These are phyloP conservation scores for Cyphellophora attinorum DNA, from an alignment of 2,329 filamentous ascomycete genomes.

Conservation along the genomic window DNA sequence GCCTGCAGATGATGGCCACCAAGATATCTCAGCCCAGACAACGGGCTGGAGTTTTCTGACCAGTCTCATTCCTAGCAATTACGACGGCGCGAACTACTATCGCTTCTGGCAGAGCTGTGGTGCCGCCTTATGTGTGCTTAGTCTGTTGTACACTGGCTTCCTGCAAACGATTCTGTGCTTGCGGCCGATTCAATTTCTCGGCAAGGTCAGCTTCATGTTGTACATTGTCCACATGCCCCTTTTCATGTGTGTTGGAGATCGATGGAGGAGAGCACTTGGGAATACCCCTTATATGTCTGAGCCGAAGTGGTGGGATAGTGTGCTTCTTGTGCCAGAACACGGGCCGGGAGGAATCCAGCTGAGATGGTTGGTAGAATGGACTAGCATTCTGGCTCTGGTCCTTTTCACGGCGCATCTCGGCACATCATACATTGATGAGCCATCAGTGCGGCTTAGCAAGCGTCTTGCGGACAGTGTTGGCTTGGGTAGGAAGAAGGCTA, in stretches of 20 bases:
- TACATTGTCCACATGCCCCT: constrained; percentile 9
- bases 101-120: constrained; percentile 4
- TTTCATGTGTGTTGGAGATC: constrained; percentile 1
- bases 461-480: too few species aligned
- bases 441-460: constrained; percentile 2
- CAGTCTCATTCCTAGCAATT: not conserved
- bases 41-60: constrained; percentile 1
- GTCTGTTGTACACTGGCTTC: not conserved
- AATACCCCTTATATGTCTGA: not conserved
- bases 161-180: constrained; percentile 3
- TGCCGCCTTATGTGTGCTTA: not conserved
- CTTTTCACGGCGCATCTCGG: constrained; percentile 1
- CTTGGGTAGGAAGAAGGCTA: too few species aligned
- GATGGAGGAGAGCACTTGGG: not conserved
- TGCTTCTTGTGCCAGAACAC: constrained; percentile 1
- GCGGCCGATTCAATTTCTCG: constrained; percentile 14
- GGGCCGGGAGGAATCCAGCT: not conserved
- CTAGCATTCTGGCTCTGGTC: not conserved
- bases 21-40: not conserved
- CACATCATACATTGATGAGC: constrained; percentile 1
- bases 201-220: constrained; percentile 9
- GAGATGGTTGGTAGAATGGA: not conserved
- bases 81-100: constrained; percentile 1
- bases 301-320: not conserved
- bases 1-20: not conserved